Evolutionary conservation across 192 early-diverging fungal genomes (phyloP).

Genomic region (Rhizoclosmatium globosum): DNA sequence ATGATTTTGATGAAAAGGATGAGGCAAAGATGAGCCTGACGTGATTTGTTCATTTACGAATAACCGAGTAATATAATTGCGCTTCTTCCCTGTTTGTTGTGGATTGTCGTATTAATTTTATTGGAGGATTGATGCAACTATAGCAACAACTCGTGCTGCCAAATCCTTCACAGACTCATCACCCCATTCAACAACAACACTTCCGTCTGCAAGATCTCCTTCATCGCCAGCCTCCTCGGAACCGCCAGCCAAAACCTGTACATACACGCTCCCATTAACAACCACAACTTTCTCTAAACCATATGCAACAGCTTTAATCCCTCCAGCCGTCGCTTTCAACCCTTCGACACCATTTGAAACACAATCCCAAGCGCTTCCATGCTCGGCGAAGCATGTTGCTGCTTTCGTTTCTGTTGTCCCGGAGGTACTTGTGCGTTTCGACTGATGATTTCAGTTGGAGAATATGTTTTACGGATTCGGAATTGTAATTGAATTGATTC

Average conservation of each 20-base stretch:
- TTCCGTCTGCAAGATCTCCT: neutral
- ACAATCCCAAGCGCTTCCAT: neutral
- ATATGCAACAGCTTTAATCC: neutral
- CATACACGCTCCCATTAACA: neutral
- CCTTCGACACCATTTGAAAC: neutral
- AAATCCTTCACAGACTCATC: neutral
- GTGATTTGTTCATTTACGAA: too few relatives aligned
- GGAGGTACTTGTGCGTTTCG: constrained; percentile 16
- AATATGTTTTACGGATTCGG: constrained; percentile 16
- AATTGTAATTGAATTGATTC: constrained; percentile 1
- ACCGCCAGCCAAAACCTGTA: constrained; percentile 4
- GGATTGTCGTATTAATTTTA: too few relatives aligned
- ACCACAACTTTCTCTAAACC: neutral
- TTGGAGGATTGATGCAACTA: neutral
- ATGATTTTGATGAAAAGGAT: too few relatives aligned
- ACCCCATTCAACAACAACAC: constrained; percentile 26
- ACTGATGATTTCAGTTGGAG: neutral
- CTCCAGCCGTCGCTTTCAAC: neutral
- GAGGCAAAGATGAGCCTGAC: too few relatives aligned
- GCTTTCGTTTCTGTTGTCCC: neutral
- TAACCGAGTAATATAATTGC: too few relatives aligned
- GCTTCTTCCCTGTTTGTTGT: too few relatives aligned
- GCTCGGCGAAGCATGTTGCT: neutral
- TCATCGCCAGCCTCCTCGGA: neutral
- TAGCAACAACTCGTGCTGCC: constrained; percentile 10